phyloP scores from a whole-genome alignment of 1,139 yeast species.

The Suhomyces bokatorum region DNA sequence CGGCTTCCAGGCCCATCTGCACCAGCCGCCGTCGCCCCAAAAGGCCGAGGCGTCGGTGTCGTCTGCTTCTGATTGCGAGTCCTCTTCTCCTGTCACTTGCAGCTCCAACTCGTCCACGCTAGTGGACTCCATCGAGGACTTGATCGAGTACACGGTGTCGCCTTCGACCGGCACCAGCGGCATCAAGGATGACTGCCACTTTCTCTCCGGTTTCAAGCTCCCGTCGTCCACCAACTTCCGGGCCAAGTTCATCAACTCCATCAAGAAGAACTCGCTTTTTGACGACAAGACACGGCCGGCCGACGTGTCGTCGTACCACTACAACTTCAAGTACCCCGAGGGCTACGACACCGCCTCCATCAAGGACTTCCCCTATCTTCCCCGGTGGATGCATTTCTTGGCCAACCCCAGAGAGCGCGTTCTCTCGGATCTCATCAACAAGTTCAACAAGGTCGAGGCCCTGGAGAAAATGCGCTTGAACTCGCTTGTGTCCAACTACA shows the following conservation, averaged over 20 bases:
- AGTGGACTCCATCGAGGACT: constrained; percentile 8
- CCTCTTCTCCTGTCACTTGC: constrained; percentile 10
- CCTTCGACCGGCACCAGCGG: constrained; percentile 1
- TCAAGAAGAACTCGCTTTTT: constrained; percentile 21
- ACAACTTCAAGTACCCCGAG: constrained; percentile 10
- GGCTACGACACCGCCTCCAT: constrained; percentile 32
- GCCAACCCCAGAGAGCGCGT: constrained; percentile 27
- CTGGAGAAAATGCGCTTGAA: constrained; percentile 51
- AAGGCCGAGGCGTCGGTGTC: constrained; percentile 1
- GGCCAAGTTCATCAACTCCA: constrained; percentile 23
- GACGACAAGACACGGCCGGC: constrained; percentile 8
- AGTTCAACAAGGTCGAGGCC: constrained; percentile 50
- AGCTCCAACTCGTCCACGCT: constrained; percentile 6
- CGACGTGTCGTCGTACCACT: constrained; percentile 6
- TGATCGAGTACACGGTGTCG: constrained; percentile 13
- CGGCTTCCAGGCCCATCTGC: constrained; percentile 30
- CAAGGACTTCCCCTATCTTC: constrained; percentile 29
- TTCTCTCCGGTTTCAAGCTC: constrained; percentile 23
- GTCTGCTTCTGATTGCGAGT: neutral
- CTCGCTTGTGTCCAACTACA: constrained; percentile 17
- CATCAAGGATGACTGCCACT: constrained; percentile 3
- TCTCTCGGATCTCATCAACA: constrained; percentile 33
- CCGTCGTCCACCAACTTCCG: constrained; percentile 25
- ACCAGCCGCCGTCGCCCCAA: constrained; percentile 5
- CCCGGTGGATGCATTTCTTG: constrained; percentile 49